A percentile compares a stretch with the other conserved stretches of the same genome.
Conservation (phyloP, 768 basidiomycete genomes). For the Podaxis rugospora region DNA sequence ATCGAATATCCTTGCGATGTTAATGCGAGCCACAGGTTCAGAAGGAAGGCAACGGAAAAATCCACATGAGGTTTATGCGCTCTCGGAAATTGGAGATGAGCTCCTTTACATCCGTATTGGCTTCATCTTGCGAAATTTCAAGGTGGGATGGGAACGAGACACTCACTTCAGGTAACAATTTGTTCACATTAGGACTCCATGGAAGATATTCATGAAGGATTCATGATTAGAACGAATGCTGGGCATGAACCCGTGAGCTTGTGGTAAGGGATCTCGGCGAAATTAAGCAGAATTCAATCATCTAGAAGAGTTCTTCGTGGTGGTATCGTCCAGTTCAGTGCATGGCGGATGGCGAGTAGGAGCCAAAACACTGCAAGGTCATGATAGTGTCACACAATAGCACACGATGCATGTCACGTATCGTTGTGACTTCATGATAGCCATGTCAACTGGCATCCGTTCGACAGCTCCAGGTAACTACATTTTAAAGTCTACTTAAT, state of each 20-base stretch:
- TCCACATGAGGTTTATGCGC: constrained; percentile 45
- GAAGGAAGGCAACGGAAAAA: constrained; percentile 64
- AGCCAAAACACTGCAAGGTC: background rate
- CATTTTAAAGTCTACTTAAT: background rate
- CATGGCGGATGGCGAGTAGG: background rate
- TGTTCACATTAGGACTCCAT: background rate
- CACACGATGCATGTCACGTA: background rate
- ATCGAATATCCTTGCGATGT: background rate
- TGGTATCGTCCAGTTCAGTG: background rate
- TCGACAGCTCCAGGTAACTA: background rate
- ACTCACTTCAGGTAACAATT: background rate
- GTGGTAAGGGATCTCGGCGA: background rate
- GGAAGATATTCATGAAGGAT: background rate
- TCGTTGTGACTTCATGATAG: background rate
- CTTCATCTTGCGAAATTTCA: constrained; percentile 16
- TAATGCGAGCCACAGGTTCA: constrained; percentile 25
- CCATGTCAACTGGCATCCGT: background rate
- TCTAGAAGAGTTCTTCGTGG: background rate
- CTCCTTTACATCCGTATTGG: constrained; percentile 24
- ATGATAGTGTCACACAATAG: too few species aligned
- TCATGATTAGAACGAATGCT: background rate
- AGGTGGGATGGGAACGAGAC: background rate
- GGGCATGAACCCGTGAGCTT: background rate
- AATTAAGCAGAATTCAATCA: background rate
- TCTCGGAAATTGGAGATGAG: constrained; percentile 23